Evolutionary conservation across 2,329 filamentous ascomycete genomes (phyloP).

Genomic region (Xylaria sp.): DNA sequence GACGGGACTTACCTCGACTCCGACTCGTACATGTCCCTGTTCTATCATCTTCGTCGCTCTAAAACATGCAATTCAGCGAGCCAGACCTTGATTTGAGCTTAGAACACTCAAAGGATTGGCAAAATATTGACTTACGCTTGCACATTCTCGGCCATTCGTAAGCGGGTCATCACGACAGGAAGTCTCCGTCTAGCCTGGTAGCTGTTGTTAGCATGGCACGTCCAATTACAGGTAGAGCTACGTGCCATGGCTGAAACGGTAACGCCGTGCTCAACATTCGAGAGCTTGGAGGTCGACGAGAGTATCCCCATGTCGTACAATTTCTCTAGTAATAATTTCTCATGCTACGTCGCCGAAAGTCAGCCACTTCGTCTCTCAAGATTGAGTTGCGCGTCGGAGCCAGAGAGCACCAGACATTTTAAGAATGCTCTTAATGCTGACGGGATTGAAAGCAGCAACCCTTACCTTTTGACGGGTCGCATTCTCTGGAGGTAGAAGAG

Average conservation of each 20-base stretch:
- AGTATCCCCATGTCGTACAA: constrained; percentile 92
- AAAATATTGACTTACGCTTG: constrained; percentile 61
- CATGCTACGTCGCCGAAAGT: constrained; percentile 61
- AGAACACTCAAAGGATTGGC: neutral
- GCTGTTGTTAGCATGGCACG: constrained; percentile 15
- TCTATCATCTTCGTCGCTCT: constrained; percentile 85
- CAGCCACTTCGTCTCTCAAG: neutral
- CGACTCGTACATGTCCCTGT: constrained; percentile 92
- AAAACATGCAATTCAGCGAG: constrained; percentile 9
- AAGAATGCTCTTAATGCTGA: neutral
- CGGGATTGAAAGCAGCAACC: neutral
- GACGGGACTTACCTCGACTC: constrained; percentile 73
- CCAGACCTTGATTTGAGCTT: neutral
- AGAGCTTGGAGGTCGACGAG: constrained; percentile 78
- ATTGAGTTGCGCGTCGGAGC: neutral
- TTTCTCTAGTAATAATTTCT: constrained; percentile 89
- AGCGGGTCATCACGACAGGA: constrained; percentile 88
- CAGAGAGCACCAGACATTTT: neutral
- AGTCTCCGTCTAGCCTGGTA: constrained; percentile 75
- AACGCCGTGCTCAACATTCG: constrained; percentile 82
- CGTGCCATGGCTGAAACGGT: constrained; percentile 82
- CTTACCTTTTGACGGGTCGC: constrained; percentile 74
- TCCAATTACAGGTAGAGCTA: neutral
- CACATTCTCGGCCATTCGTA: constrained; percentile 90
- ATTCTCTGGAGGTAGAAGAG: constrained; percentile 82